A percentile compares a stretch with the other conserved stretches of the same genome.
phyloP scores from a whole-genome alignment of 495 filamentous ascomycete genomes.

The Talaromyces nanjingensis region DNA sequence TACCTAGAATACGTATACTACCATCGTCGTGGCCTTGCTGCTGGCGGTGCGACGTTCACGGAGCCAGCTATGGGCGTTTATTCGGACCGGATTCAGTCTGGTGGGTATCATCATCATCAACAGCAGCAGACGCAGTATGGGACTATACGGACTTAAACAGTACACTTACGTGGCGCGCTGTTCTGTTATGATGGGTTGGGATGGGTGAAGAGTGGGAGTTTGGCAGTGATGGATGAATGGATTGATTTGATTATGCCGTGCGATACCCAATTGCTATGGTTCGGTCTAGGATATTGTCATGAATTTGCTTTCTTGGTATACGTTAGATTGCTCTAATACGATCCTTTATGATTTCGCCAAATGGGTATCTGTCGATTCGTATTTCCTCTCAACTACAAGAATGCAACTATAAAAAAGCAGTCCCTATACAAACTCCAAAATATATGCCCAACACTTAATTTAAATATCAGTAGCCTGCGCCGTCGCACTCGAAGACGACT shows the following conservation, averaged over 20 bases:
- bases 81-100: constrained; percentile 68
- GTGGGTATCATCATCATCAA: constrained; percentile 39
- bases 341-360: not conserved
- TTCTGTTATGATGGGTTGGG: not conserved
- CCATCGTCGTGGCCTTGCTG: constrained; percentile 53
- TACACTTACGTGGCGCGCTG: not conserved
- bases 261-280: not conserved
- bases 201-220: not conserved
- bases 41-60: constrained; percentile 38
- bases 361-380: not conserved
- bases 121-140: constrained; percentile 5
- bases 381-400: not conserved
- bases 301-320: not conserved
- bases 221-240: not conserved
- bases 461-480: constrained; percentile 1
- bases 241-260: not conserved
- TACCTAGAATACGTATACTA: constrained; percentile 89
- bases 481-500: not conserved
- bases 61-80: constrained; percentile 66
- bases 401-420: not conserved
- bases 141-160: not conserved
- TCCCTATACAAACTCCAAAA: not conserved
- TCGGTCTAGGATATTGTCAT: not conserved
- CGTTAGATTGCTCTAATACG: not conserved
- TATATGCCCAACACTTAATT: not conserved